Conservation (phyloP, 257 asterid genomes). For the Gentiana straminea region DNA sequence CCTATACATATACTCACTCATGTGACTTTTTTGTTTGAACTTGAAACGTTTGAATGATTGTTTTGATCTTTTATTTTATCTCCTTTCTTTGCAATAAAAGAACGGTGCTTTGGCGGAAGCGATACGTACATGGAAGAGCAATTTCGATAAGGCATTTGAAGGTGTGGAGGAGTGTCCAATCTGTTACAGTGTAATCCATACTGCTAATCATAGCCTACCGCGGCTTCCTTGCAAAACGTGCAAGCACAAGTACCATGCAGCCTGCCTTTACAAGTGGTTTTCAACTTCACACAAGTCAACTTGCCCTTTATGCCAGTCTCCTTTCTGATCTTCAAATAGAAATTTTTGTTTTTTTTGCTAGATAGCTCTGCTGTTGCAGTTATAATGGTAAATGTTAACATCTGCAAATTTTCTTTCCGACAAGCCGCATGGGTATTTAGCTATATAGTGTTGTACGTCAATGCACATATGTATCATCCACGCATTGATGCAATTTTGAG, state of each 20-base stretch:
- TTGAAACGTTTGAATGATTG: not conserved
- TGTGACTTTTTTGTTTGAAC: not conserved
- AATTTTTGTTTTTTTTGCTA: too few species aligned
- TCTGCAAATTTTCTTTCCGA: too few species aligned
- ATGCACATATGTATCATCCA: too few species aligned
- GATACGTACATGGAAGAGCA: conserved; percentile 87
- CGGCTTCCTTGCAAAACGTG: conserved; percentile 98
- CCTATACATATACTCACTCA: not conserved
- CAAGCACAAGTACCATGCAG: conserved; percentile 94
- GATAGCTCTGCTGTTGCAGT: too few species aligned
- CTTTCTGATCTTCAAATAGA: conserved; percentile 40
- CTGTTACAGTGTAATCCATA: conserved; percentile 94
- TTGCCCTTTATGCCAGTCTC: conserved; percentile 97
- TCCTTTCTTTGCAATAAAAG: conserved; percentile 29
- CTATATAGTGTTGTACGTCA: too few species aligned
- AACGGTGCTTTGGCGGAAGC: conserved; percentile 98
- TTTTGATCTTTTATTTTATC: not conserved
- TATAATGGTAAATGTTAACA: too few species aligned
- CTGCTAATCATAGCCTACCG: conserved; percentile 84
- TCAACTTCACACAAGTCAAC: conserved; percentile 98
- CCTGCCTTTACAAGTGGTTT: conserved; percentile 97
- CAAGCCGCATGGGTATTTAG: too few species aligned
- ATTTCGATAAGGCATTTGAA: conserved; percentile 94
- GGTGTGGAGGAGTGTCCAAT: conserved; percentile 99
- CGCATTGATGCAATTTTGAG: too few species aligned